Evolutionary conservation across 2,329 filamentous ascomycete genomes (phyloP).

Genomic region (Pseudophaeomoniella oleicola): DNA sequence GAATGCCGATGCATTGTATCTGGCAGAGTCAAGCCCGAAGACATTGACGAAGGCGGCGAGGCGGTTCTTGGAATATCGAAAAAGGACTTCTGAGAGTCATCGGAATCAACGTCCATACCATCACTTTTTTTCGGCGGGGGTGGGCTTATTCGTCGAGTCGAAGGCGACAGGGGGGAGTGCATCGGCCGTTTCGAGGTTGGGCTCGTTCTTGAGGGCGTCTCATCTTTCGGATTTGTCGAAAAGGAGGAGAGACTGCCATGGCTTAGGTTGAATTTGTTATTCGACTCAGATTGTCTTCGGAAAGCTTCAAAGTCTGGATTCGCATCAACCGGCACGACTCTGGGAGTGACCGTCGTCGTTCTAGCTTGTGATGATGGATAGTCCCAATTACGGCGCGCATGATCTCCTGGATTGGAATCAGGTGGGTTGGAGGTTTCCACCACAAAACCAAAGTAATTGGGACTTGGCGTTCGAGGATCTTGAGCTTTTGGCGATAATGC

Average conservation of each 20-base stretch:
- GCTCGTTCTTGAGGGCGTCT: slow-evolving; percentile 19
- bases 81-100: neutral
- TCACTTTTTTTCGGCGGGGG: neutral
- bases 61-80: slow-evolving; percentile 12
- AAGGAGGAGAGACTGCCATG: slow-evolving; percentile 17
- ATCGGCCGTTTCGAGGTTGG: neutral
- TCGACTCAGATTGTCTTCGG: slow-evolving; percentile 52
- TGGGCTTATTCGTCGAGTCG: slow-evolving; percentile 3
- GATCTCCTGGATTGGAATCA: slow-evolving; percentile 42
- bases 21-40: slow-evolving; percentile 17
- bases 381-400: slow-evolving; percentile 61
- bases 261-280: slow-evolving; percentile 16
- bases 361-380: slow-evolving; percentile 55
- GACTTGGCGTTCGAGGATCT: slow-evolving; percentile 37
- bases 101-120: neutral
- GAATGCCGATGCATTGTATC: slow-evolving; percentile 4
- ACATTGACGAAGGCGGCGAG: slow-evolving; percentile 31
- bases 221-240: slow-evolving; percentile 22
- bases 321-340: slow-evolving; percentile 55
- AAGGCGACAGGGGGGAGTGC: slow-evolving; percentile 5
- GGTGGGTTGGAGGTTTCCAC: slow-evolving; percentile 44
- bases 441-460: slow-evolving; percentile 75
- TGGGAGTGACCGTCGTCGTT: slow-evolving; percentile 53
- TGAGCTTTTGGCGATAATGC: slow-evolving; percentile 27
- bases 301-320: slow-evolving; percentile 78